These are phyloP conservation scores for Ophiostoma quercus DNA, from an alignment of 2,329 filamentous ascomycete species.

Conservation along the genomic window DNA sequence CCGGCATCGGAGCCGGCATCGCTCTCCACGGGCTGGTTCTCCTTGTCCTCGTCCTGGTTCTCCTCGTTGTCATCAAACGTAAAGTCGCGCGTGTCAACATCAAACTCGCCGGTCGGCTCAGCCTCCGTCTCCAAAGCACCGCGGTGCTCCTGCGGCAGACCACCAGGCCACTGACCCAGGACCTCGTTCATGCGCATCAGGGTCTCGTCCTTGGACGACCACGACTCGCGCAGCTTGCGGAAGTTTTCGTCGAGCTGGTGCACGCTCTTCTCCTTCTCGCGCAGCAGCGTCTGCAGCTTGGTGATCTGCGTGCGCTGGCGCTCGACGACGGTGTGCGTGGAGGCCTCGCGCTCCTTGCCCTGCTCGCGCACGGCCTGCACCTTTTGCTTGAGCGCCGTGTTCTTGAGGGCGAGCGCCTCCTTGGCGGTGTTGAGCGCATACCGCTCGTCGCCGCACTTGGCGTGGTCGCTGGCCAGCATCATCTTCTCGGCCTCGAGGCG, in stretches of 20 bases:
- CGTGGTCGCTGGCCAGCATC: constrained; percentile 28
- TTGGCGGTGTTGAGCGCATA: constrained; percentile 21
- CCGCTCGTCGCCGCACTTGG: constrained; percentile 26
- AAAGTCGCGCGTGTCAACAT: constrained; percentile 19
- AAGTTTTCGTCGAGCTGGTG: constrained; percentile 28
- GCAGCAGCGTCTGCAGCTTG: constrained; percentile 24
- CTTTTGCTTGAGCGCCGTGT: constrained; percentile 20
- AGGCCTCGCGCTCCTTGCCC: constrained; percentile 22
- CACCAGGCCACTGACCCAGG: constrained; percentile 22
- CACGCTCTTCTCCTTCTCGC: constrained; percentile 26
- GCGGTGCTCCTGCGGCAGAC: constrained; percentile 17
- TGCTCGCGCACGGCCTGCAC: constrained; percentile 22
- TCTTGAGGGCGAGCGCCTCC: constrained; percentile 21
- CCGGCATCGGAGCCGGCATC: constrained; percentile 19
- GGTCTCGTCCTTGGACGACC: constrained; percentile 27
- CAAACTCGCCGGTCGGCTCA: constrained; percentile 18
- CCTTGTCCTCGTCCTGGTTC: background rate
- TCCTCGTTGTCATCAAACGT: constrained; percentile 16
- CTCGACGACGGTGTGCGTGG: constrained; percentile 22
- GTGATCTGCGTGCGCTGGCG: constrained; percentile 26
- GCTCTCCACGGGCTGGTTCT: constrained; percentile 2
- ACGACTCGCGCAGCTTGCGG: constrained; percentile 27
- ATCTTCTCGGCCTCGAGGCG: constrained; percentile 27
- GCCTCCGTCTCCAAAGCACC: constrained; percentile 13
- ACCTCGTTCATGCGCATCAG: constrained; percentile 26